phyloP scores from a whole-genome alignment of 768 basidiomycete species.

The Agrocybe pediades region DNA sequence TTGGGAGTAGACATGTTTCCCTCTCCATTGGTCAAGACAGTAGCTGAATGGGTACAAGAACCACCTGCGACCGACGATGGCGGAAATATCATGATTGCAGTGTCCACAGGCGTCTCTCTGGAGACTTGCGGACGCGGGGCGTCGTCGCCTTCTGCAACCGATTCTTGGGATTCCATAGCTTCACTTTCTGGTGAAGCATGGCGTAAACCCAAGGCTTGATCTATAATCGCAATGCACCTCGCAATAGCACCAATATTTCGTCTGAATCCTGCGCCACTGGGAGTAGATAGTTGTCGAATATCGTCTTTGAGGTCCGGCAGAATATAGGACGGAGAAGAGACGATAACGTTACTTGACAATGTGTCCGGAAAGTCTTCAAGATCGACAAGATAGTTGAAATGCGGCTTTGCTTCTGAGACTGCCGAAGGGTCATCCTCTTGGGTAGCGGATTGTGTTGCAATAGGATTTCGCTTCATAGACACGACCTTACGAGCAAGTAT shows the following conservation, averaged over 20 bases:
- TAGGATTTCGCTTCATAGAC: slow-evolving; percentile 21
- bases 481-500: slow-evolving; percentile 60
- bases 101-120: slow-evolving; percentile 45
- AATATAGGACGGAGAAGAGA: slow-evolving; percentile 46
- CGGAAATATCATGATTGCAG: slow-evolving; percentile 74
- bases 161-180: background rate
- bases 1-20: slow-evolving; percentile 73
- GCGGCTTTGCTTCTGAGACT: background rate
- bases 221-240: slow-evolving; percentile 39
- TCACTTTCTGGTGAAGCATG: slow-evolving; percentile 6
- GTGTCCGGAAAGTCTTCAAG: slow-evolving; percentile 65
- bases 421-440: background rate
- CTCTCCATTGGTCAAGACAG: slow-evolving; percentile 69
- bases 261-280: slow-evolving; percentile 5
- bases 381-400: slow-evolving; percentile 41
- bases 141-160: slow-evolving; percentile 1
- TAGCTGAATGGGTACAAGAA: slow-evolving; percentile 50
- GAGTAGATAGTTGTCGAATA: slow-evolving; percentile 13
- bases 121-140: background rate
- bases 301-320: slow-evolving; percentile 26
- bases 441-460: background rate
- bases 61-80: slow-evolving; percentile 61
- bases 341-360: slow-evolving; percentile 54
- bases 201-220: slow-evolving; percentile 34
- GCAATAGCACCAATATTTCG: slow-evolving; percentile 19